A percentile compares a stretch with the other conserved stretches of the same genome.
Conservation (phyloP, 345 rosid genomes). For the Linum tenue region DNA sequence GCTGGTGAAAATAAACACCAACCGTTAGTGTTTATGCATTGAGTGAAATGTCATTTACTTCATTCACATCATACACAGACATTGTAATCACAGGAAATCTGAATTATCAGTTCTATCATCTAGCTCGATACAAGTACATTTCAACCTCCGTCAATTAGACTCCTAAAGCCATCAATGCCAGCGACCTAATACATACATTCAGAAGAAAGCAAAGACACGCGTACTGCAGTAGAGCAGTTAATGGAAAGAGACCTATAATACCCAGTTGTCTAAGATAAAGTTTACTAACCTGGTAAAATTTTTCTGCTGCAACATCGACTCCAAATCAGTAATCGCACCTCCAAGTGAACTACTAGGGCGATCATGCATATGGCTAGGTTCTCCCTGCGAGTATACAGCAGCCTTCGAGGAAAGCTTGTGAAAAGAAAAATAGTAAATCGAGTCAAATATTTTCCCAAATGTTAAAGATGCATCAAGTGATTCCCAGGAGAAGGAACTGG, state of each 20-base stretch:
- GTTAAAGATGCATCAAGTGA: constrained; percentile 13
- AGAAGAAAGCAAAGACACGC: not conserved
- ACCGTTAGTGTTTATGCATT: not conserved
- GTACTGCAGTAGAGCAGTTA: not conserved
- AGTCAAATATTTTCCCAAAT: constrained; percentile 15
- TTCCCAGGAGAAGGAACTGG: not conserved
- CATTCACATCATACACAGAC: not conserved
- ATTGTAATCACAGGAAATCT: not conserved
- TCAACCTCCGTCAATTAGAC: too few relatives aligned
- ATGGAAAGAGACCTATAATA: not conserved
- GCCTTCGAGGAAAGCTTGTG: constrained; percentile 20
- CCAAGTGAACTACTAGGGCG: constrained; percentile 19
- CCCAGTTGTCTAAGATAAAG: not conserved
- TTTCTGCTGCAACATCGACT: constrained; percentile 52
- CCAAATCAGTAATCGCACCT: constrained; percentile 40
- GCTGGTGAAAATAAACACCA: not conserved
- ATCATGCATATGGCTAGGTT: constrained; percentile 22
- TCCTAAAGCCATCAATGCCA: not conserved
- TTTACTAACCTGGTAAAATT: constrained; percentile 63
- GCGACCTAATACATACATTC: not conserved
- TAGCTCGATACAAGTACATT: not conserved
- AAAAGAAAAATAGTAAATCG: not conserved
- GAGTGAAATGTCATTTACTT: too few relatives aligned
- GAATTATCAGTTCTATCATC: not conserved
- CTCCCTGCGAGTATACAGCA: constrained; percentile 20